Evolutionary conservation across 192 early-diverging fungal genomes (phyloP).

Genomic region (Linnemannia elongata): DNA sequence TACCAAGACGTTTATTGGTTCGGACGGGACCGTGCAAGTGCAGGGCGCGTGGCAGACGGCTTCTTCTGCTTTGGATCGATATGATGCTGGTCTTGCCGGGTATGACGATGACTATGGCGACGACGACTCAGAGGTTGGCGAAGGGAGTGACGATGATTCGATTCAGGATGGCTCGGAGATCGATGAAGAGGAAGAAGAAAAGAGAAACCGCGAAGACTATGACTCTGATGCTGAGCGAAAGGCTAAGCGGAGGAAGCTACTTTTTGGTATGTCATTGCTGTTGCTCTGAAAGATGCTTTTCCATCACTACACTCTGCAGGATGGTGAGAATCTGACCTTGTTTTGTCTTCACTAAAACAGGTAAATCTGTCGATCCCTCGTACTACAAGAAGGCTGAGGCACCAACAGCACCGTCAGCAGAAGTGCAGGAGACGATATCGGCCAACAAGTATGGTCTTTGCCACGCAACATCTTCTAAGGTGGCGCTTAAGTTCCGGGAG

Average conservation of each 20-base stretch:
- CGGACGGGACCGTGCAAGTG: conserved; percentile 34
- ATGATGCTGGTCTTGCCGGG: conserved; percentile 27
- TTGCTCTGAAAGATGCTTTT: background rate
- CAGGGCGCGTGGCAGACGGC: conserved; percentile 27
- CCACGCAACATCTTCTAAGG: conserved; percentile 25
- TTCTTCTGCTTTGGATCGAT: conserved; percentile 38
- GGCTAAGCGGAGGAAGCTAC: conserved; percentile 50
- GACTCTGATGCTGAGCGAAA: conserved; percentile 44
- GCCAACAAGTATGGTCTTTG: conserved; percentile 27
- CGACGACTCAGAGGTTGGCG: background rate
- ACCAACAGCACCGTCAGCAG: background rate
- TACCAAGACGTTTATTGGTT: conserved; percentile 21
- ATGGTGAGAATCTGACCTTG: background rate
- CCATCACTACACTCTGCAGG: background rate
- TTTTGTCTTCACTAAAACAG: background rate
- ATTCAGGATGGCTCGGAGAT: background rate
- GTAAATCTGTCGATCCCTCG: conserved; percentile 32
- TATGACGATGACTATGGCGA: conserved; percentile 11
- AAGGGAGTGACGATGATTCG: background rate
- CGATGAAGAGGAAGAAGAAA: conserved; percentile 1
- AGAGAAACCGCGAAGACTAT: conserved; percentile 17
- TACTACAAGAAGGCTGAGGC: conserved; percentile 36
- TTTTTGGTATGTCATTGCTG: conserved; percentile 37
- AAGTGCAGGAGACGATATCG: background rate
- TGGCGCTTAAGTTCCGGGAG: conserved; percentile 30